Conservation (phyloP, 192 early-diverging fungal species). For the Chytriomyces confervae region DNA sequence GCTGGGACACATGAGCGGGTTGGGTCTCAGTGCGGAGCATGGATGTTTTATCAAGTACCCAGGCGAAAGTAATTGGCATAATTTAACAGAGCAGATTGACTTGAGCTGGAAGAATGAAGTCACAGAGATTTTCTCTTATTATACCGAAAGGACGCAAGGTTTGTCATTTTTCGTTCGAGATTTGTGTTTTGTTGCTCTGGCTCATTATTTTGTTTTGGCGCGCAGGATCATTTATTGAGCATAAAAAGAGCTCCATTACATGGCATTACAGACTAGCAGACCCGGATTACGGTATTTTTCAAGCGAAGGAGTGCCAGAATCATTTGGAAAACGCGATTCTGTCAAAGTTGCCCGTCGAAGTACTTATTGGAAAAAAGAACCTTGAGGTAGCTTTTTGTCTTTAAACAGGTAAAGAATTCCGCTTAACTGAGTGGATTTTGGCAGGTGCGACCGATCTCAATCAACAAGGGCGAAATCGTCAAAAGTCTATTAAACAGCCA, state of each 20-base stretch:
- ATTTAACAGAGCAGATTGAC: constrained; percentile 66
- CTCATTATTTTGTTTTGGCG: no score
- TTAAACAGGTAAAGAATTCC: background rate
- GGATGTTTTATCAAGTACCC: constrained; percentile 92
- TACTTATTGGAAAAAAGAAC: constrained; percentile 95
- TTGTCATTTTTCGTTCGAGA: constrained; percentile 22
- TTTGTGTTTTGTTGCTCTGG: constrained; percentile 12
- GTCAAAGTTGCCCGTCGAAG: constrained; percentile 93
- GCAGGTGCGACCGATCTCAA: constrained; percentile 80
- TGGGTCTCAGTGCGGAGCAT: constrained; percentile 91
- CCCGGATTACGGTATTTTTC: constrained; percentile 93
- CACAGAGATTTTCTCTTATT: constrained; percentile 90
- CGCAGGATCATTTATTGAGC: constrained; percentile 85
- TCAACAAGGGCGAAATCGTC: constrained; percentile 98
- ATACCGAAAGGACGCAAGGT: constrained; percentile 93
- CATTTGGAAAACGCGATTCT: constrained; percentile 90
- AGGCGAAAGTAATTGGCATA: constrained; percentile 67
- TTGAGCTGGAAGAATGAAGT: constrained; percentile 96
- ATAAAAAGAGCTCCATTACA: constrained; percentile 90
- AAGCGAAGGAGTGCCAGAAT: constrained; percentile 97
- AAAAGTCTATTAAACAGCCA: constrained; percentile 72
- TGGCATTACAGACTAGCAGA: constrained; percentile 98
- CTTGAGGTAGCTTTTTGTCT: constrained; percentile 64
- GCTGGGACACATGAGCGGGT: constrained; percentile 74
- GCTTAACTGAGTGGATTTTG: background rate